Base-by-base conservation (phyloP, 768 basidiomycete genomes). In the Termitomyces sp. region DNA sequence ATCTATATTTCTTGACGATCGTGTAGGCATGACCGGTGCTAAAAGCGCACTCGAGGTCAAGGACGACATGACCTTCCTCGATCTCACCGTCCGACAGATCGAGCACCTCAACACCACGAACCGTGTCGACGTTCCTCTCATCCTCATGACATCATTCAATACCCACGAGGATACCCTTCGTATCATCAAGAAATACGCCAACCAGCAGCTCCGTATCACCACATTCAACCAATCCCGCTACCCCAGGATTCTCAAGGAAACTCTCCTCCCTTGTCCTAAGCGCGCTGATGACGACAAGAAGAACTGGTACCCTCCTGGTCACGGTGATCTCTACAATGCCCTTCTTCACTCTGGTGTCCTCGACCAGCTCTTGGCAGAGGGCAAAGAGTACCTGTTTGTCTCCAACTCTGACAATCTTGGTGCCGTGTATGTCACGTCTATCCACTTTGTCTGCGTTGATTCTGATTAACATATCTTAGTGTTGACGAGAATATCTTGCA, bases 81-180 rank as follows among this genome's bases (percentile, higher is more conserved):
- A 98, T 71, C 82, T 98, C 59, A 89, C 85, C 53, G 92, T 98
- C 43, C 83, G 92, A 61, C 94, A 97, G 74, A 94, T 98, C 65
- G 93, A 97, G 79, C 91, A 96, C 70, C 85, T 96, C 67, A 94
- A 95, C 80, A 89, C 86, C 50, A 81, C 84, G 46, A 77, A 83
- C 67, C 83, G 83, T 59, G 88, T 91, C 72, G 89, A 97, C 73
- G 91, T 96, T 42, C 94, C 93, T n/a, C 88, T 97, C 70, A 89
- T 97, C 75, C 85, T 98, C 66, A 96, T 97, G 96, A 97, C 94
- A 67, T 96, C 93, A 53, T 98, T 98, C 82, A 96, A 96, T 79
- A 98, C 95, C 18, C 91, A 94, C 69, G 92, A 97, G 35, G 94
- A 98, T 70, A 96, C 95, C 47, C 85, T 91, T 58, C 89, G 91